Evolutionary conservation across 2,329 filamentous ascomycete genomes (phyloP), one percentile per base, ranked within the genome.

Genomic region (Pezicula rhizophila): DNA sequence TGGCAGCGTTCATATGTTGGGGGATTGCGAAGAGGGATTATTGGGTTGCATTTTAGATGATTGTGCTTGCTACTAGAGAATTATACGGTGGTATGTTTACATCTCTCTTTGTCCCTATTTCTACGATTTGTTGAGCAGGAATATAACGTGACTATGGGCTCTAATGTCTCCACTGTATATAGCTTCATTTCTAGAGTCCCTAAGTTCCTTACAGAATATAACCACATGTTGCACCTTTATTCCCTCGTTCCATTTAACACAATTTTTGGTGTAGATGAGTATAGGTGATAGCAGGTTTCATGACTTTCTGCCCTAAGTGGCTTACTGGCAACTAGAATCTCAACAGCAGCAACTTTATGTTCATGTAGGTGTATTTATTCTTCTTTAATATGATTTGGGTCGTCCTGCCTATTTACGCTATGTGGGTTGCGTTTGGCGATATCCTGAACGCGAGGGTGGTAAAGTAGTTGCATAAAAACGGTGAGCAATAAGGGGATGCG

Each of bases 241-340:
- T n/a, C n/a, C n/a, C n/a, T n/a, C n/a, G n/a, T n/a, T n/a, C n/a
- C n/a, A n/a, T n/a, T n/a, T n/a, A n/a, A n/a, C n/a, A n/a, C n/a
- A n/a, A n/a, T n/a, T n/a, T n/a, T n/a, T n/a, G n/a, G n/a, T n/a
- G n/a, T n/a, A n/a, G n/a, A n/a, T n/a, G n/a, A n/a, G n/a, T n/a
- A n/a, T n/a, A n/a, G n/a, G 15, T 15, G 26, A 33, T 26, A 8
- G 42, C 34, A 80, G 78, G 82, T 15, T 86, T 82, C 68, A 85
- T 86, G 78, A 86, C 82, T 0, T 86, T 86, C 62, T 81, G 77
- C 65, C 82, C 82, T 11, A 82, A 86, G 66, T 86, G 82, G 82
- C 68, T 86, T 11, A 78, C 74, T 2, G 75, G 74, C 45, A 85
- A 75, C 61, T 61, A 74, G 54, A 84, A 82, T 60, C 75, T 86